Evolutionary conservation across 1,284 basidiomycete genomes (phyloP), one percentile per base, ranked within the genome.

Genomic region (Pyrrhoderma noxium): DNA sequence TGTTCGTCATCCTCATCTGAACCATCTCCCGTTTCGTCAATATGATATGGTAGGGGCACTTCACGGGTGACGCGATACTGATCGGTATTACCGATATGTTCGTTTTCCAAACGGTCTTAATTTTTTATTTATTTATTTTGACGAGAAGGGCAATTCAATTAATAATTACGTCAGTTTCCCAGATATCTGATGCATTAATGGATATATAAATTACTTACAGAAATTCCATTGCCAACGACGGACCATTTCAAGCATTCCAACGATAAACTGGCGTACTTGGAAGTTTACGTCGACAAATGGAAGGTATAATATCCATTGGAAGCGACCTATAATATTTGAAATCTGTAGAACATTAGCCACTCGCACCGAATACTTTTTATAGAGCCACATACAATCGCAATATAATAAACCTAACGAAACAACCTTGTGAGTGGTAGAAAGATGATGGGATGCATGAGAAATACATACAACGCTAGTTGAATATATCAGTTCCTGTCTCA

Each of bases 211-310:
- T 8, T 13, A 67, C 82, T 62, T 55, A 92, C 90, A 86, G 63
- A 95, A 90, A 66, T 96, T 96, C 93, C 93, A 97, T 59, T 89
- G 88, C 68, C 81, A 84, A 47, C 93, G 76, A 31, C 93, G 71
- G 2, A 92, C 61, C 70, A 93, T 80, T 64, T 97, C 93, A 31
- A 90, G 63, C 49, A 85, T 60, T 0, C 76, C 90, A 7, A 73
- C 79, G 48, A 91, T 70, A 66, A 90, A 93, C 0, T 78, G 70
- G 18, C 87, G 75, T 21, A 86, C 49, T 47, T 76, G 71, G 49
- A 76, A 66, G 58, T 72, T 70, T 0, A 76, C 73, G 0, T 75
- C 74, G 0, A 67, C 58, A 13, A 61, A 58, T 3, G 88, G 84
- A 39, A 93, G 75, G 61, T 93, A 94, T 53, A 85, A 71, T 7